These are phyloP conservation scores for Penicillium sp. DNA, from an alignment of 2,329 filamentous ascomycete species.

Conservation along the genomic window DNA sequence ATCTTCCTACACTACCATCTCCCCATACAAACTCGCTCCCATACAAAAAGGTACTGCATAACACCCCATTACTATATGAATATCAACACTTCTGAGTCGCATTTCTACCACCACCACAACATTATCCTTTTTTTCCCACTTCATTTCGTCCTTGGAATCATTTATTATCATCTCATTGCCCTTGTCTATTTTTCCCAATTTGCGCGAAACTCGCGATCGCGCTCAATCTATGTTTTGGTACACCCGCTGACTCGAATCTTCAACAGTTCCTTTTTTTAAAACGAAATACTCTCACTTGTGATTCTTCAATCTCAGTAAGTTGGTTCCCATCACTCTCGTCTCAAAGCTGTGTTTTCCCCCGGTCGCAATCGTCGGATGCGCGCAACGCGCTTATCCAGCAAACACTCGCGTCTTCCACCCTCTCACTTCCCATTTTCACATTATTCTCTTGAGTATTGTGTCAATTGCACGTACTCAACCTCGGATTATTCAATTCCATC, in stretches of 20 bases:
- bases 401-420: background rate
- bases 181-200: conserved; percentile 10
- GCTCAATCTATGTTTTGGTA: conserved; percentile 6
- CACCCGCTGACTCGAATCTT: conserved; percentile 2
- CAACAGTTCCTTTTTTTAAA: conserved; percentile 1
- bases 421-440: background rate
- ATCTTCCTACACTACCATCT: conserved; percentile 33
- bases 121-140: conserved; percentile 15
- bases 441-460: background rate
- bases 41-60: conserved; percentile 42
- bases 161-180: conserved; percentile 14
- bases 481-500: background rate
- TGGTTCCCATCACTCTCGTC: background rate
- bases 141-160: conserved; percentile 11
- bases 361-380: conserved; percentile 5
- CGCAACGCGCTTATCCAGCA: conserved; percentile 6
- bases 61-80: conserved; percentile 33
- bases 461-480: background rate
- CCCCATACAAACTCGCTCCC: conserved; percentile 32
- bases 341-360: background rate
- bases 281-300: background rate
- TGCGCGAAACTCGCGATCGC: conserved; percentile 17
- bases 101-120: conserved; percentile 30
- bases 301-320: conserved; percentile 9
- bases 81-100: conserved; percentile 15